phyloP scores from a whole-genome alignment of 345 rosid genomes.

The Camelina hispida region DNA sequence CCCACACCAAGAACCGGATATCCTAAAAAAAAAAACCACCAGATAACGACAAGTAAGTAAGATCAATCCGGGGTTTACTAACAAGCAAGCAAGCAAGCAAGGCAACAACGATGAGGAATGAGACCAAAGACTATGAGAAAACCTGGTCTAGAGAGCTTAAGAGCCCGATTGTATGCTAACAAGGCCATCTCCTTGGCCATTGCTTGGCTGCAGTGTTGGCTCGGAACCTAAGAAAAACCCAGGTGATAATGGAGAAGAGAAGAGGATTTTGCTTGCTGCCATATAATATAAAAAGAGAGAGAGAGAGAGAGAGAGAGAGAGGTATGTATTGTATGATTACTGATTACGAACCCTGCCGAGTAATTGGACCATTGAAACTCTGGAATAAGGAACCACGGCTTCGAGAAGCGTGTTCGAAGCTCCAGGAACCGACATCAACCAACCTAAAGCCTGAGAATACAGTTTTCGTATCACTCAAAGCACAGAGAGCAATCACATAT shows the following conservation, averaged over 20 bases:
- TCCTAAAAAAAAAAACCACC: conserved; percentile 47
- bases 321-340: no score
- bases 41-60: neutral
- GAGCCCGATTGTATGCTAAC: conserved; percentile 86
- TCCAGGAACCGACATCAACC: conserved; percentile 87
- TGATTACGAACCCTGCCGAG: conserved; percentile 63
- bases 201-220: conserved; percentile 57
- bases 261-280: neutral
- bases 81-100: neutral
- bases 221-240: conserved; percentile 61
- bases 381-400: conserved; percentile 79
- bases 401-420: conserved; percentile 89
- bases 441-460: conserved; percentile 63
- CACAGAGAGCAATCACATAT: neutral
- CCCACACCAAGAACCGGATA: conserved; percentile 84
- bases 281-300: neutral
- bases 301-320: neutral
- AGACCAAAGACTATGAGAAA: neutral
- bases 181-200: conserved; percentile 76
- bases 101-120: neutral
- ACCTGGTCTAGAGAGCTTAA: conserved; percentile 82
- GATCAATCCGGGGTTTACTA: neutral
- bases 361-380: conserved; percentile 64
- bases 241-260: neutral
- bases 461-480: neutral